These are phyloP conservation scores for Diatrype stigma DNA, from an alignment of 2,329 filamentous ascomycete species.

Conservation along the genomic window DNA sequence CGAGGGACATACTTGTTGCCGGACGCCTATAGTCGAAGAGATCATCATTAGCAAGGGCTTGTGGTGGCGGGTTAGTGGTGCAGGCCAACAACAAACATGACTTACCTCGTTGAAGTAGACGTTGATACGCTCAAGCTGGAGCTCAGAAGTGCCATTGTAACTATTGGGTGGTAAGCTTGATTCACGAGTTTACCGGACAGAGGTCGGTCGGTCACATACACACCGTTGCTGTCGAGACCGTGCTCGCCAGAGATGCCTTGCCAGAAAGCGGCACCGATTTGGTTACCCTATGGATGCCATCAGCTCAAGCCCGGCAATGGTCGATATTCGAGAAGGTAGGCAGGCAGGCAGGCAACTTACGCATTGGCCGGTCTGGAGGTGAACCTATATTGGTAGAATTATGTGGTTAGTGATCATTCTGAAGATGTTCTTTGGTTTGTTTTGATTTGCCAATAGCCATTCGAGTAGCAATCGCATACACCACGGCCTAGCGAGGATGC, in stretches of 20 bases:
- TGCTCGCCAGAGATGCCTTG: conserved; percentile 86
- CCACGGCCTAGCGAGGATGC: too few species aligned
- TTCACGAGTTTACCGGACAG: conserved; percentile 1
- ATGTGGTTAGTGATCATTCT: conserved; percentile 46
- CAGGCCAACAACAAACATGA: conserved; percentile 2
- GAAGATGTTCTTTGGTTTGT: not conserved
- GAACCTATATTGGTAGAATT: conserved; percentile 67
- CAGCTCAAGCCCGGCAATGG: conserved; percentile 13
- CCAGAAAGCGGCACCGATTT: conserved; percentile 99
- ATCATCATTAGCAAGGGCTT: conserved; percentile 11
- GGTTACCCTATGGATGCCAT: conserved; percentile 76
- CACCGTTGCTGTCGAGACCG: conserved; percentile 93
- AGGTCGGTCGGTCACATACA: conserved; percentile 57
- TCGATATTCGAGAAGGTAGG: conserved; percentile 14
- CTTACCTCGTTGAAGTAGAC: conserved; percentile 88
- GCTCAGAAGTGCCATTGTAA: conserved; percentile 97
- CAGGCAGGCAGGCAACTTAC: conserved; percentile 53
- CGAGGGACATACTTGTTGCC: conserved; percentile 99
- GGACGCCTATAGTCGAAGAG: conserved; percentile 59
- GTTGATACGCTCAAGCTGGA: conserved; percentile 99
- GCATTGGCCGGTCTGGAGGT: conserved; percentile 99
- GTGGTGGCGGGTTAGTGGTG: conserved; percentile 5
- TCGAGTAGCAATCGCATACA: not conserved
- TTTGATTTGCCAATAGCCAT: conserved; percentile 22
- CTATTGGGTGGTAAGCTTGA: conserved; percentile 41